Percentiles rank a stretch among this genome's conserved stretches.
Conservation (phyloP, 2,329 filamentous ascomycete genomes). For the Colletotrichum neosansevieriae region DNA sequence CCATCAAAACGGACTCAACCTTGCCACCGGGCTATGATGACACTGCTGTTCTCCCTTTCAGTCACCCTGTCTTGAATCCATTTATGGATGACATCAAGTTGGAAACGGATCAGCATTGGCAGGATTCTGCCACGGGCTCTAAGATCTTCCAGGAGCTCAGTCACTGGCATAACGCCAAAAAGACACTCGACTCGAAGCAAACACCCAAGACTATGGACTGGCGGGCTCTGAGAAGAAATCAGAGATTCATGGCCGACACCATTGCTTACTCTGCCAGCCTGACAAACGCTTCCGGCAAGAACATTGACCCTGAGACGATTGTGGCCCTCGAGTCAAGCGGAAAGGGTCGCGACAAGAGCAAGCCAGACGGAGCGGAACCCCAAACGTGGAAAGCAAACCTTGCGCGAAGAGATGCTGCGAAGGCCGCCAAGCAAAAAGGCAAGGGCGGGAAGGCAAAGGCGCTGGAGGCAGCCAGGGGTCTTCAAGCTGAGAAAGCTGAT, state of each 20-base stretch:
- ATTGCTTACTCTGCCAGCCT: slow-evolving; percentile 77
- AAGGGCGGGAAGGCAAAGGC: slow-evolving; percentile 51
- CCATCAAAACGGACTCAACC: too few species aligned
- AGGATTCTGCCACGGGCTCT: slow-evolving; percentile 36
- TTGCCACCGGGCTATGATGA: neutral
- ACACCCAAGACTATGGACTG: slow-evolving; percentile 43
- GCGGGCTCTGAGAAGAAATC: slow-evolving; percentile 62
- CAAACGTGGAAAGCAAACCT: neutral
- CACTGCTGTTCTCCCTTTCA: slow-evolving; percentile 58
- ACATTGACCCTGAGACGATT: slow-evolving; percentile 73
- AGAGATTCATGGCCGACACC: slow-evolving; percentile 76
- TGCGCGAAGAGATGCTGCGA: slow-evolving; percentile 37
- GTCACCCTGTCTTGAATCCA: slow-evolving; percentile 58
- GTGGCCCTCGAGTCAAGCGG: slow-evolving; percentile 54
- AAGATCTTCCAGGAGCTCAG: slow-evolving; percentile 60
- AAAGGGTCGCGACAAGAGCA: slow-evolving; percentile 22
- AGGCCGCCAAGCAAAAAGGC: slow-evolving; percentile 1
- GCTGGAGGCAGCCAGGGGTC: slow-evolving; percentile 48
- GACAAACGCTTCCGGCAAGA: slow-evolving; percentile 72
- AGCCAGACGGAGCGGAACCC: slow-evolving; percentile 4
- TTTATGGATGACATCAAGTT: slow-evolving; percentile 59
- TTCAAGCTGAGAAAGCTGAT: slow-evolving; percentile 50
- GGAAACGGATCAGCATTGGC: slow-evolving; percentile 42
- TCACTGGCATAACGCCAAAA: slow-evolving; percentile 74
- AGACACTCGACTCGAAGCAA: slow-evolving; percentile 57